These are phyloP conservation scores for Graphilbum sp. DNA, from an alignment of 2,329 filamentous ascomycete genomes.

Conservation along the genomic window DNA sequence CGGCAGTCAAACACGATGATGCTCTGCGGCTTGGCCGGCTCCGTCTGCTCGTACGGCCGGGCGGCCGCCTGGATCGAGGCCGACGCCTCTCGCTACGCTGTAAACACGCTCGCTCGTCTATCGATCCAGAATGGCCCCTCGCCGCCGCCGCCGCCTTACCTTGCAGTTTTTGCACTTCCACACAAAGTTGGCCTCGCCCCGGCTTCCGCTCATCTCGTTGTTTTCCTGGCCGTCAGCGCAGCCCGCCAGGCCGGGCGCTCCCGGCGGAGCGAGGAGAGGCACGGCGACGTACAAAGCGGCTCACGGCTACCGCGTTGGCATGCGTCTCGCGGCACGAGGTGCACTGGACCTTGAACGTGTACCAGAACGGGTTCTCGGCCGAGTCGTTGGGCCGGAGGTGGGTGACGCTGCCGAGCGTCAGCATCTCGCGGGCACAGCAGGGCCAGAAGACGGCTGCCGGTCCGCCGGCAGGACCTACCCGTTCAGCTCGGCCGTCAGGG, in stretches of 20 bases:
- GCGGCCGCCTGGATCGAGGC: constrained; percentile 68
- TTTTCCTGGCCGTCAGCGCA: constrained; percentile 48
- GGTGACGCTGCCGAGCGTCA: constrained; percentile 50
- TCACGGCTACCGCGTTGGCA: constrained; percentile 72
- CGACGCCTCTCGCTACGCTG: constrained; percentile 57
- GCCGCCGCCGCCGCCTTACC: too few relatives aligned
- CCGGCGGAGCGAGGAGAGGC: not conserved
- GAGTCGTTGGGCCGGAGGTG: constrained; percentile 76
- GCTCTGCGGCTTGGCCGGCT: constrained; percentile 59
- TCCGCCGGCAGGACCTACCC: constrained; percentile 40
- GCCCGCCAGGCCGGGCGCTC: too few relatives aligned
- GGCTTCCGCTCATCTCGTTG: constrained; percentile 82
- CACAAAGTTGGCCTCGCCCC: constrained; percentile 97
- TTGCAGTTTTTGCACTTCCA: constrained; percentile 99
- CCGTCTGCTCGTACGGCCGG: constrained; percentile 50
- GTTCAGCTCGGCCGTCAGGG: constrained; percentile 49
- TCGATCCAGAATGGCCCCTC: not conserved
- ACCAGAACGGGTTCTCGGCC: constrained; percentile 73
- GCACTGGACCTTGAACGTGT: constrained; percentile 95
- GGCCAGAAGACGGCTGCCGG: not conserved
- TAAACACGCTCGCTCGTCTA: not conserved
- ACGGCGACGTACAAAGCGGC: constrained; percentile 55
- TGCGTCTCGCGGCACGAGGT: constrained; percentile 92
- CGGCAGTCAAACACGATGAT: constrained; percentile 88
- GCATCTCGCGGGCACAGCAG: not conserved